Base-by-base conservation (phyloP, 1,284 basidiomycete genomes). In the Cutaneotrichosporon mucoides region DNA sequence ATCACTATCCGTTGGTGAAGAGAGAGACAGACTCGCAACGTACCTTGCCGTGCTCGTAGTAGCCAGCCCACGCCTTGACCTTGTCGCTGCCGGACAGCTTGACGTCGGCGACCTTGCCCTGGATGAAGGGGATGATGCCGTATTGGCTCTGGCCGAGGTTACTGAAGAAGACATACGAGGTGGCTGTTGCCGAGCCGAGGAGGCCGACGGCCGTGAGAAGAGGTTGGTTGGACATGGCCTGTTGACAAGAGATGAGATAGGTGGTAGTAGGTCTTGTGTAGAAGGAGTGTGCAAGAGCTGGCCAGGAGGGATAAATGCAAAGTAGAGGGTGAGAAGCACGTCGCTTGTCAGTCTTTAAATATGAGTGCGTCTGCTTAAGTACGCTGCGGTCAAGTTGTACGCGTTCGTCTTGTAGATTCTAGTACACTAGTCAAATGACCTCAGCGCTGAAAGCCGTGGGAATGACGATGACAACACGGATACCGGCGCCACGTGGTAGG, bases 91-190 rank as follows among this genome's bases (percentile, higher is more conserved):
- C 12, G 2, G 8, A 13, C 24, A 64, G 34, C 24, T 34, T 15
- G 11, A 59, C 35, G 34, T 53, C 15, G 8, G 54, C 53, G 13
- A 67, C 15, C 12, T 54, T 46, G 15, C 64, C 66, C 40, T 58
- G 63, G 40, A 72, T 46, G 10, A 68, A 59, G 1, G 69, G 63
- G 36, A 69, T 58, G 41, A 63, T 24, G 41, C 70, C 70, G 40
- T 63, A 45, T 45, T 66, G 62, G 6, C n/a, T 38, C 16, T 59
- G 59, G 37, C 59, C 62, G 38, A 69, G 16, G 46, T 64, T 62
- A 40, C 55, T 24, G 63, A 67, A 70, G 57, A 70, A 59, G 46
- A 65, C 61, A 54, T 67, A 67, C 36, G 65, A 56, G 2, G 69
- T 66, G 9, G 61, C 55, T 4, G 63, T 43, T 6, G 59, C 56